Base-by-base conservation (phyloP, 495 filamentous ascomycete species). In the Lophiostoma macrostomum region DNA sequence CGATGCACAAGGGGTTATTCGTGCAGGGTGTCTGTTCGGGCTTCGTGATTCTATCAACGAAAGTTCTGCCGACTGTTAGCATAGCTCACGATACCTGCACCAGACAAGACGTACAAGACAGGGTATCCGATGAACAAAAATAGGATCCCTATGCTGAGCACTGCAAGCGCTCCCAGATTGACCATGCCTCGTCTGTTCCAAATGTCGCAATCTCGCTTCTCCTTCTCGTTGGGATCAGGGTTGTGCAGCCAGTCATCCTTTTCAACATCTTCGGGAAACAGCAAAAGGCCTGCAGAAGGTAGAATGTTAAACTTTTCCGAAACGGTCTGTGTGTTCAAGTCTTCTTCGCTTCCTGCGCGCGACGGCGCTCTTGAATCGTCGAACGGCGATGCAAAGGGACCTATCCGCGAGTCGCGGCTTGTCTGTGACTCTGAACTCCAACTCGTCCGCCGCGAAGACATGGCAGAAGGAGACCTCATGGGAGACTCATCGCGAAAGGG, bases 211-310 rank as follows among this genome's bases (percentile, higher is more conserved):
- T 83, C 78, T 40, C 74, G 64, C 14, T 73, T 64, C 35, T 90
- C 83, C 49, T 79, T 72, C 37, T 87, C 84, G 47, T 77, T 74
- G 5, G 80, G 77, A 60, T 84, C 80, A 8, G 86, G 86, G 57
- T 87, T 86, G 61, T 90, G 86, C 55, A 91, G 53, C 53, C 76
- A 84, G 63, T 90, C 86, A 66, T 89, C 86, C 59, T 87, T 85
- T 67, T 90, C 86, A 22, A 86, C 82, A 64, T 90, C 85, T 58
- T 87, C 80, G 1, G 84, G 86, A 62, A 84, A 88, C 18, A 89
- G 66, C 23, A 90, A 63, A 51, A 90, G 65, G 0, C 82, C 85
- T 27, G 82, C 80, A 5, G 82, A 85, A 2, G 86, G 86, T 68
- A 82, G 76, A 42, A 89, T 88, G 60, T 86, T 87, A 61, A 84